Percentiles rank a stretch among this genome's conserved stretches.
Evolutionary conservation across 1,284 basidiomycete genomes (phyloP).

Genomic region (Tylopilus sp.): DNA sequence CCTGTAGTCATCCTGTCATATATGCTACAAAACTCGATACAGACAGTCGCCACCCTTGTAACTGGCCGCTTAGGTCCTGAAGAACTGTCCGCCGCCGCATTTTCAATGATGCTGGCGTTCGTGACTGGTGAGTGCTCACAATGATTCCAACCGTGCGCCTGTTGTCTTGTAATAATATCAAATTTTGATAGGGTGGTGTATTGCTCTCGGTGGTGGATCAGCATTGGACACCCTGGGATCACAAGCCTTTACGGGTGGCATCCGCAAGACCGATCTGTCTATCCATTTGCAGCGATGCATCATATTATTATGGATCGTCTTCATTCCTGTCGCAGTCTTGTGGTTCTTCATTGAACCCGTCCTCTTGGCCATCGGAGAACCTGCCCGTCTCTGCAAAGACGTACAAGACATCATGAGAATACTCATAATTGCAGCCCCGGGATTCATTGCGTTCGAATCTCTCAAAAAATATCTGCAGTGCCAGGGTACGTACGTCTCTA

Average conservation of each 20-base stretch:
- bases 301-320: slow-evolving; percentile 58
- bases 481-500: slow-evolving; percentile 56
- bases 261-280: slow-evolving; percentile 57
- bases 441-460: slow-evolving; percentile 73
- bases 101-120: slow-evolving; percentile 73
- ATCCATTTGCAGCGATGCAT: slow-evolving; percentile 70
- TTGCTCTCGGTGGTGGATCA: slow-evolving; percentile 74
- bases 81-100: slow-evolving; percentile 68
- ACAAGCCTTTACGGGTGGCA: slow-evolving; percentile 67
- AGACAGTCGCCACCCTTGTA: slow-evolving; percentile 62
- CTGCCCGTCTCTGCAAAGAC: slow-evolving; percentile 50
- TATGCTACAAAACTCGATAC: slow-evolving; percentile 70
- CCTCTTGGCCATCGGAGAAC: slow-evolving; percentile 63
- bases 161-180: slow-evolving; percentile 52
- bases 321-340: slow-evolving; percentile 58
- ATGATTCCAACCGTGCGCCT: slow-evolving; percentile 22
- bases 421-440: slow-evolving; percentile 63
- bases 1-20: slow-evolving; percentile 60
- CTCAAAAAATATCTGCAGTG: slow-evolving; percentile 79
- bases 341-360: slow-evolving; percentile 64
- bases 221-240: slow-evolving; percentile 76
- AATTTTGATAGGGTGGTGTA: slow-evolving; percentile 58
- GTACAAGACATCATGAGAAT: slow-evolving; percentile 65
- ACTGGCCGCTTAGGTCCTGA: slow-evolving; percentile 65
- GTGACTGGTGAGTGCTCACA: slow-evolving; percentile 64